Evolutionary conservation across 2,329 filamentous ascomycete genomes (phyloP).

Genomic region (Chaetomium sp.): DNA sequence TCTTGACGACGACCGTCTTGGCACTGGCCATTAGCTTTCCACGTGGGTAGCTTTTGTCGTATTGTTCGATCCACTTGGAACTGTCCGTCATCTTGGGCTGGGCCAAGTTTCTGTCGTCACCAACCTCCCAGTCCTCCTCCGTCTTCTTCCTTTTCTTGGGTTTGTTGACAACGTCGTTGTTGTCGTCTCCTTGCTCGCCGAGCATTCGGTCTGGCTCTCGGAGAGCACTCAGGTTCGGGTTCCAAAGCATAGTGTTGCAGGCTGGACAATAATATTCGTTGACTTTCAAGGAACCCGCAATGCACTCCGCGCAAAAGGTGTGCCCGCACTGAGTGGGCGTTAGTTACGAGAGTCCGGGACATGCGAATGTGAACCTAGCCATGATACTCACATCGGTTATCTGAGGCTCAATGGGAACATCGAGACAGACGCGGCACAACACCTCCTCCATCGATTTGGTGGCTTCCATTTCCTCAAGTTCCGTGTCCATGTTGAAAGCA

Average conservation of each 20-base stretch:
- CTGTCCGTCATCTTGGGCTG: conserved; percentile 17
- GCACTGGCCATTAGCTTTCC: conserved; percentile 33
- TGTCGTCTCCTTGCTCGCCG: neutral
- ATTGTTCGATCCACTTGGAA: conserved; percentile 16
- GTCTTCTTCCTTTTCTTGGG: neutral
- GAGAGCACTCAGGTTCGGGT: neutral
- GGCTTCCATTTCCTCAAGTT: conserved; percentile 4
- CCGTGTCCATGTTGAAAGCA: conserved; percentile 12
- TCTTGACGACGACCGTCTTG: conserved; percentile 40
- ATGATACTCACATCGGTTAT: conserved; percentile 17
- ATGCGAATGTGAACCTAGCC: neutral
- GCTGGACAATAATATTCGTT: neutral
- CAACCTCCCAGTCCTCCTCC: conserved; percentile 16
- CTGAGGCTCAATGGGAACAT: neutral
- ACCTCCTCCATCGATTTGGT: neutral
- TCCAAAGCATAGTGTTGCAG: neutral
- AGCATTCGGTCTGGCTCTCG: neutral
- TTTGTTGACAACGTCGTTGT: neutral
- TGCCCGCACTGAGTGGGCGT: conserved; percentile 12
- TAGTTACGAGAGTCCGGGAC: neutral
- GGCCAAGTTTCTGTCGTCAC: conserved; percentile 34
- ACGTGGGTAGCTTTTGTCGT: conserved; percentile 24
- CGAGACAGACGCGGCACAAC: conserved; percentile 13
- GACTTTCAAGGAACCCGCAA: neutral
- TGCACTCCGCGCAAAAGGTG: conserved; percentile 17